phyloP scores from a whole-genome alignment of 768 basidiomycete species.

The Mrakia blollopis region DNA sequence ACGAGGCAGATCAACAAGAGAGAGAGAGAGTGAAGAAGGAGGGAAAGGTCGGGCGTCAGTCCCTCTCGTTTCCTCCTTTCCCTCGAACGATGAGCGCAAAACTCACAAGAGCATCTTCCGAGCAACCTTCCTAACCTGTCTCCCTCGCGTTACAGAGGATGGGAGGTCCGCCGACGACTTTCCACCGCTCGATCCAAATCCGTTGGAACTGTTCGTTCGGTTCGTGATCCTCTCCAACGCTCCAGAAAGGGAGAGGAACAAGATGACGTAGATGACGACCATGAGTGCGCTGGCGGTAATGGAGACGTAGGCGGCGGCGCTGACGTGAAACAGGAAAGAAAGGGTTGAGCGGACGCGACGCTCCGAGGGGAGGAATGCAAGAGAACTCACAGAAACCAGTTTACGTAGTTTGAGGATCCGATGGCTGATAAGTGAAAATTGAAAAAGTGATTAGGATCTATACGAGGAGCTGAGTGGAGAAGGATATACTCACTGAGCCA shows the following conservation, averaged over 20 bases:
- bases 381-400: background rate
- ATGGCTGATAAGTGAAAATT: no score
- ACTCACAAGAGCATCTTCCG: background rate
- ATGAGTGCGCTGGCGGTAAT: background rate
- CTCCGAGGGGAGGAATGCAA: background rate
- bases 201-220: background rate
- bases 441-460: no score
- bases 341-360: background rate
- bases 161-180: background rate
- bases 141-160: background rate
- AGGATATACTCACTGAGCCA: no score
- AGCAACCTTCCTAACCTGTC: background rate
- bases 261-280: background rate
- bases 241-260: constrained; percentile 1
- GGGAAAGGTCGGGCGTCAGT: no score
- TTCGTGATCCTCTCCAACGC: background rate
- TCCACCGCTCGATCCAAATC: background rate
- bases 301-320: background rate
- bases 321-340: background rate
- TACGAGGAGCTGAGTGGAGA: no score
- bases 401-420: no score
- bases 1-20: no score
- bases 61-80: no score
- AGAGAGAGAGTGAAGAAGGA: no score
- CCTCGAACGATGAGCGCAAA: no score